Percentiles rank a stretch among this genome's conserved stretches.
Conservation (phyloP, 2,329 filamentous ascomycete genomes). For the Acephala macrosclerotiorum region DNA sequence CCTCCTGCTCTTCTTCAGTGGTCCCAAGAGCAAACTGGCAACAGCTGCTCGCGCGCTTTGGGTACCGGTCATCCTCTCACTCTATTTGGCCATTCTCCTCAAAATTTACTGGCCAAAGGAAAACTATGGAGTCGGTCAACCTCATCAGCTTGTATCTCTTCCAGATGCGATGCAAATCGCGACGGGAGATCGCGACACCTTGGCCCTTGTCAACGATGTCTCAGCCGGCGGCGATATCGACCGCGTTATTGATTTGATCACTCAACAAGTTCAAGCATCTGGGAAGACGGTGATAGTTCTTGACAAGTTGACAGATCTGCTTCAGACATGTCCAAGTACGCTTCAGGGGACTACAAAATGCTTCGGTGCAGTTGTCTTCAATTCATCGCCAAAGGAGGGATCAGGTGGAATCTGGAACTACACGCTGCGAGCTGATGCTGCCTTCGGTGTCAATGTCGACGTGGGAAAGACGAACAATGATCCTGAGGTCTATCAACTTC, state of each 20-base stretch:
- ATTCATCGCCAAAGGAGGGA: slow-evolving; percentile 76
- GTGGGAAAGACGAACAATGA: slow-evolving; percentile 70
- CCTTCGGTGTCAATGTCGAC: slow-evolving; percentile 68
- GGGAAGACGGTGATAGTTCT: slow-evolving; percentile 56
- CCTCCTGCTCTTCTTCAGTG: slow-evolving; percentile 58
- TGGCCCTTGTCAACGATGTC: slow-evolving; percentile 80
- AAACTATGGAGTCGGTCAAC: slow-evolving; percentile 72
- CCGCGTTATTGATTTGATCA: slow-evolving; percentile 68
- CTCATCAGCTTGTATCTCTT: slow-evolving; percentile 67
- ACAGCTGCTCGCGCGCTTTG: slow-evolving; percentile 62
- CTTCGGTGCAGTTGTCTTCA: slow-evolving; percentile 76
- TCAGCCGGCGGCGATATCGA: slow-evolving; percentile 72
- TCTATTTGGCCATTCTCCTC: slow-evolving; percentile 72
- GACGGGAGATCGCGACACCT: slow-evolving; percentile 64
- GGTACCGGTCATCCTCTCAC: slow-evolving; percentile 60
- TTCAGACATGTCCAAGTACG: slow-evolving; percentile 65
- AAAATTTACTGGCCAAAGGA: slow-evolving; percentile 82
- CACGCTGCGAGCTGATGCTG: slow-evolving; percentile 76
- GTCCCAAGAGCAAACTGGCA: slow-evolving; percentile 53
- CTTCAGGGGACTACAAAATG: slow-evolving; percentile 73
- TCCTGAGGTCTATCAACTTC: slow-evolving; percentile 76
- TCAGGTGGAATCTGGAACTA: slow-evolving; percentile 78
- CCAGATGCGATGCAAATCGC: slow-evolving; percentile 65
- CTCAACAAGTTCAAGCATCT: slow-evolving; percentile 55
- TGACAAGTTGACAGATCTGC: slow-evolving; percentile 60